Evolutionary conservation across 208 protist species (phyloP).

Genomic region (Trypanosomatidae sp.): DNA sequence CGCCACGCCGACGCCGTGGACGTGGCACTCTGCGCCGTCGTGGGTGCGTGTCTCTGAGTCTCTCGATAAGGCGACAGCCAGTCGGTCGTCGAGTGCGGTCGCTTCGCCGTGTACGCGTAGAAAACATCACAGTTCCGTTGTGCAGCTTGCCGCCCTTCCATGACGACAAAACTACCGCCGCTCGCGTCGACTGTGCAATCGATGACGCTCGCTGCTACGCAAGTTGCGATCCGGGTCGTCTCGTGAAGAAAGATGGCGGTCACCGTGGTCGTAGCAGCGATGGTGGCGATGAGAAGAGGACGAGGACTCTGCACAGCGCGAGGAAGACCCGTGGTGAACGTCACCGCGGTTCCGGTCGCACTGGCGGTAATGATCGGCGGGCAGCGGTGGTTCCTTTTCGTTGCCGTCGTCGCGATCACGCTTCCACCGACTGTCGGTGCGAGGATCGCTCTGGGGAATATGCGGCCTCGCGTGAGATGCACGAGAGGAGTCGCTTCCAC

Average conservation of each 20-base stretch:
- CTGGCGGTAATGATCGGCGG: background rate
- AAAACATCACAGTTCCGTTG: too few species aligned
- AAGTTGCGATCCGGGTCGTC: background rate
- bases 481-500: background rate
- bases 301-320: background rate
- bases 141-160: background rate
- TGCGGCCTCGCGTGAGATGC: background rate
- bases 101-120: background rate
- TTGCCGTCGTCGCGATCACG: background rate
- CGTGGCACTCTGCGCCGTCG: background rate
- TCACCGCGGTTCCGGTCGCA: conserved; percentile 1
- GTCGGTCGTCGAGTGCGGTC: background rate
- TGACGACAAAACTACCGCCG: background rate
- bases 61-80: background rate
- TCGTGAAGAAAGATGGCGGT: background rate
- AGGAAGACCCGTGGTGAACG: background rate
- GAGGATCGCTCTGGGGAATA: background rate
- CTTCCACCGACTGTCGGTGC: background rate
- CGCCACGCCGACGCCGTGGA: background rate
- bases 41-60: background rate
- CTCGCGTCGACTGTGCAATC: background rate
- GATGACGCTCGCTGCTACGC: background rate
- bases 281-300: conserved; percentile 2
- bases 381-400: background rate
- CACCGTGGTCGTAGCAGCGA: background rate